Evolutionary conservation across 164 flowering plant species (phyloP).

Genomic region (Amborella trichopoda): DNA sequence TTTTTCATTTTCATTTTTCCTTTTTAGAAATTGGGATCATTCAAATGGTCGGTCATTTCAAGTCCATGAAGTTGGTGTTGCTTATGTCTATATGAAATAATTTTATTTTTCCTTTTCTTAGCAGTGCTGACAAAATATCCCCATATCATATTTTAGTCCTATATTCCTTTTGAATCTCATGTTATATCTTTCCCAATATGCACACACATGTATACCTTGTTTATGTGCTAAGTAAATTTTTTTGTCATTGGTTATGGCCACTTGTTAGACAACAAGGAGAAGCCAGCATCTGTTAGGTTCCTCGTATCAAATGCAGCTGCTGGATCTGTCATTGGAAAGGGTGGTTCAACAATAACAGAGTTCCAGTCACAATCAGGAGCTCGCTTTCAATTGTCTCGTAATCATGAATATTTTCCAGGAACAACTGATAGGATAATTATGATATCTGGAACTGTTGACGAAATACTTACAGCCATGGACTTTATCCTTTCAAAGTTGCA

Average conservation of each 20-base stretch:
- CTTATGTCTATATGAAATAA: not conserved
- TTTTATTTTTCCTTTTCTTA: not conserved
- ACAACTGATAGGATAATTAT: conserved; percentile 90
- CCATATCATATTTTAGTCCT: not conserved
- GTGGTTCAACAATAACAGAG: conserved; percentile 90
- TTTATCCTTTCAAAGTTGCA: conserved; percentile 64
- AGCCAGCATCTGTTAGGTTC: conserved; percentile 57
- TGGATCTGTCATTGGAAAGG: conserved; percentile 96
- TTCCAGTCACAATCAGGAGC: conserved; percentile 92
- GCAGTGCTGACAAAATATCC: not conserved
- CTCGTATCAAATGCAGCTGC: conserved; percentile 96
- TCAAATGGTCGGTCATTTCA: no score
- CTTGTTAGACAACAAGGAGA: conserved; percentile 49
- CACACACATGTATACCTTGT: not conserved
- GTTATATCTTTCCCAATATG: not conserved
- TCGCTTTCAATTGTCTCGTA: conserved; percentile 88
- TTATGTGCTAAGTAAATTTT: no score
- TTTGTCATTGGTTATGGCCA: not conserved
- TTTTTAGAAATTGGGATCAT: no score
- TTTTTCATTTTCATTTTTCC: no score
- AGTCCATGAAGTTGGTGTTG: conserved; percentile 3
- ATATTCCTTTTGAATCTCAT: not conserved
- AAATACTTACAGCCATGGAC: conserved; percentile 63
- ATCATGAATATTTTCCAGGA: conserved; percentile 89
- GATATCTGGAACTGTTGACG: conserved; percentile 67